phyloP scores from a whole-genome alignment of 2,329 filamentous ascomycete species.

The Alternaria ventricosa region DNA sequence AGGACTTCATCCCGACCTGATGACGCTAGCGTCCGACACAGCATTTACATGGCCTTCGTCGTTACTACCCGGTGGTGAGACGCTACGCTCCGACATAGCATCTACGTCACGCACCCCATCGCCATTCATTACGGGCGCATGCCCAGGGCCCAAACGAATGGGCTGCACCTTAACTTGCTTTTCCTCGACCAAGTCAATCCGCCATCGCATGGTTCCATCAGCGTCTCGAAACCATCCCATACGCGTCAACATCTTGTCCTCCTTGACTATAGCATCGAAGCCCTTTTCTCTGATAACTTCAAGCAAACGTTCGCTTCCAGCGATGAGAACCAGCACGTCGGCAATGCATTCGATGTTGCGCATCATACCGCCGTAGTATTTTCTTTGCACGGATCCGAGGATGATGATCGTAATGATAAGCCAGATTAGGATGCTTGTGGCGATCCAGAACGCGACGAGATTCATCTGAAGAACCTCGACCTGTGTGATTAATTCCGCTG shows the following conservation, averaged over 20 bases:
- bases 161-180: background rate
- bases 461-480: background rate
- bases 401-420: background rate
- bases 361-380: background rate
- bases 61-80: background rate
- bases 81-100: background rate
- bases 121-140: accelerated
- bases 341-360: background rate
- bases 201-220: background rate
- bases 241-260: background rate
- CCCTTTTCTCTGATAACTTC: background rate
- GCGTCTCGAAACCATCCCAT: background rate
- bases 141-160: background rate
- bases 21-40: background rate
- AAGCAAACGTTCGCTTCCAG: background rate
- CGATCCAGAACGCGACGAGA: background rate
- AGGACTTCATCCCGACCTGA: background rate
- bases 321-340: background rate
- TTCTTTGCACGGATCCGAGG: background rate
- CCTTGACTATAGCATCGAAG: background rate
- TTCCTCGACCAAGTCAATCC: background rate
- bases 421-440: background rate
- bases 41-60: background rate
- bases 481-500: background rate
- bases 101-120: background rate